Evolutionary conservation across 768 basidiomycete genomes (phyloP), one percentile per base, ranked within the genome.

Genomic region (Macrolepiota dolichaula): DNA sequence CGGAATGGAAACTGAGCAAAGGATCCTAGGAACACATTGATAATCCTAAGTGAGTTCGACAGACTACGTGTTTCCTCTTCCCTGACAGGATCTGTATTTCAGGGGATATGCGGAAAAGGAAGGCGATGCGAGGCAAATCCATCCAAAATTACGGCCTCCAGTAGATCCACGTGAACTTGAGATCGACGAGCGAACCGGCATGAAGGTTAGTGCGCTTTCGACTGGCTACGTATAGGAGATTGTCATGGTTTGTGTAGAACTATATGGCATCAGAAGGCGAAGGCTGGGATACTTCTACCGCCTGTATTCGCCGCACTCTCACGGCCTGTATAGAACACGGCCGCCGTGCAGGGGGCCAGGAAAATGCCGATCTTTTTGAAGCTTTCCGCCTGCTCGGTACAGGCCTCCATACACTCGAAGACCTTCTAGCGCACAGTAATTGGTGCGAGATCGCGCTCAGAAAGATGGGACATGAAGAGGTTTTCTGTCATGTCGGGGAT

Each of bases 401-500:
- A 22, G 85, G 83, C 2, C 74, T 87, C 35, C 86, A 87, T 68
- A 87, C 86, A 2, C 75, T 87, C 72, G 89, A 92, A 68, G 89
- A 93, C 69, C 79, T 92, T 42, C 74, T 87, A 11, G 90, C 91
- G 1, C 92, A 92, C 70, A 85, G 84, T 68, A 87, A 93, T 73
- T 92, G 87, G 83, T 88, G 87, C 72, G 91, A 94, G 72, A 75
- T 92, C 10, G 82, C 82, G 0, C 78, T 93, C 7, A 79, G 84
- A 63, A 86, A 85, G 63, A 77, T 91, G 75, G 91, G 92, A 0
- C 77, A 91, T 69, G 62, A 75, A 15, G 78, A 89, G 46, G 87
- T 92, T 15, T 93, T 93, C 73, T 86, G 86, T 61, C 91, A 93
- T 71, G 89, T 93, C 52, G 91, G 92, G 13, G 84, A 88, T 44